Conservation (phyloP, 208 protist species). For the Leishmania mexicana region DNA sequence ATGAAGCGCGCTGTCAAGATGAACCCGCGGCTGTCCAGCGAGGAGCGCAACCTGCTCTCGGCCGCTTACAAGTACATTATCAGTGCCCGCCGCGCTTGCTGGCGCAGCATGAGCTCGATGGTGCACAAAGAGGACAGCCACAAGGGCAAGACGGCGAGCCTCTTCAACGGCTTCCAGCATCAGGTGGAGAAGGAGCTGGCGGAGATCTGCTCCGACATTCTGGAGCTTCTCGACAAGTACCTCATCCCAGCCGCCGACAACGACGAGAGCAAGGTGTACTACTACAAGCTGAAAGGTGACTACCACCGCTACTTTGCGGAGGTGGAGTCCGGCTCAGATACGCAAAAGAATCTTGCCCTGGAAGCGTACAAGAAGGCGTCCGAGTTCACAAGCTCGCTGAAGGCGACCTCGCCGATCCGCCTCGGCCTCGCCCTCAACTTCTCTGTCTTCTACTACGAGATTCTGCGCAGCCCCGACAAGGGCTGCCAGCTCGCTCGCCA, state of each 20-base stretch:
- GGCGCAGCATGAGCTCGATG: conserved; percentile 98
- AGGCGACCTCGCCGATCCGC: conserved; percentile 97
- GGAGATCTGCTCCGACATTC: conserved; percentile 97
- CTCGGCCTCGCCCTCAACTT: conserved; percentile 99
- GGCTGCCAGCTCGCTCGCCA: conserved; percentile 97
- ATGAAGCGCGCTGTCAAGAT: conserved; percentile 98
- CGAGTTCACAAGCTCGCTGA: conserved; percentile 80
- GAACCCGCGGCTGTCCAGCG: conserved; percentile 95
- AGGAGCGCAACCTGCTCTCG: conserved; percentile 99
- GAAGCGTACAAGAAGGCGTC: conserved; percentile 91
- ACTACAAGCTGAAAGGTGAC: conserved; percentile 96
- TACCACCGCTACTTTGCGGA: conserved; percentile 98
- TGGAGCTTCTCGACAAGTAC: conserved; percentile 95
- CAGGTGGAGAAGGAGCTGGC: conserved; percentile 98
- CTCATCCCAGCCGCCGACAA: conserved; percentile 93
- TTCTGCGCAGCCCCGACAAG: conserved; percentile 96
- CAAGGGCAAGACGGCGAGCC: conserved; percentile 89
- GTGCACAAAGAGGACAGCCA: conserved; percentile 95
- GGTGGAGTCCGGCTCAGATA: conserved; percentile 80
- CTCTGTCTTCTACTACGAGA: conserved; percentile 99
- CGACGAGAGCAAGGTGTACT: conserved; percentile 92
- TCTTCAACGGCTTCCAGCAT: conserved; percentile 96
- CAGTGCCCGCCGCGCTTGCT: conserved; percentile 98
- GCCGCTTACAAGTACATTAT: conserved; percentile 99
- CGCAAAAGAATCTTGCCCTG: conserved; percentile 89